Base-by-base conservation (phyloP, 495 filamentous ascomycete genomes). In the Penicillium paradoxum region DNA sequence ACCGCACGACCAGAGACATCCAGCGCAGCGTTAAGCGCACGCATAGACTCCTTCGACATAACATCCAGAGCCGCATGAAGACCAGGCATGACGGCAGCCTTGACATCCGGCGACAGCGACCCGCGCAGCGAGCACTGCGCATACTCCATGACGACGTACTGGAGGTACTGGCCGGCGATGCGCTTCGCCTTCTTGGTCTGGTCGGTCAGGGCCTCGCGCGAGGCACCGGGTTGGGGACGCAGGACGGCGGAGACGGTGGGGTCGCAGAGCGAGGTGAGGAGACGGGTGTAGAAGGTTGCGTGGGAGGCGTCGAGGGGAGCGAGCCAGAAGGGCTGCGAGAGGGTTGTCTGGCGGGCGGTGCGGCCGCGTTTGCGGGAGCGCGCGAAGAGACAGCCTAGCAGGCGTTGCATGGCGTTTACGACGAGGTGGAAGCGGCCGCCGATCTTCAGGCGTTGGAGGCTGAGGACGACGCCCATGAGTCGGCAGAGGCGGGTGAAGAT, bases 181-280 rank as follows among this genome's bases (percentile, higher is more conserved):
- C 82, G 79, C 64, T 85, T 85, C 24, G 88, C 88, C 47, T 82
- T 84, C 56, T 88, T 87, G 6, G 85, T 86, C 50, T 88, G 83
- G 50, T 91, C 89, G 45, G 82, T 85, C 14, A 96, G 77, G 11
- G 69, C 70, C 22, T 73, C 66, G 45, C 69, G 64, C n/a, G 67
- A 63, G 6, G 56, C 55, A 17, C 64, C 60, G 9, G 67, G 57
- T 39, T 69, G 74, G 1, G 74, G 66, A 13, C 78, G 73, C 5
- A 83, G 72, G 1, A 90, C 84, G 4, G 86, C 86, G 0, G 84
- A 90, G 14, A 81, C 80, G 13, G 84, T 87, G 13, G 91, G 91
- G 48, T 91, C 86, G 66, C 87, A 90, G 47, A 95, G 79, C 3
- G 87, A 77, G 6, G 83, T 87, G 27, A 96, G 72, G 22, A 95